Conservation (phyloP, 371 early-diverging fungal species). For the Syncephalastrum contaminatum region DNA sequence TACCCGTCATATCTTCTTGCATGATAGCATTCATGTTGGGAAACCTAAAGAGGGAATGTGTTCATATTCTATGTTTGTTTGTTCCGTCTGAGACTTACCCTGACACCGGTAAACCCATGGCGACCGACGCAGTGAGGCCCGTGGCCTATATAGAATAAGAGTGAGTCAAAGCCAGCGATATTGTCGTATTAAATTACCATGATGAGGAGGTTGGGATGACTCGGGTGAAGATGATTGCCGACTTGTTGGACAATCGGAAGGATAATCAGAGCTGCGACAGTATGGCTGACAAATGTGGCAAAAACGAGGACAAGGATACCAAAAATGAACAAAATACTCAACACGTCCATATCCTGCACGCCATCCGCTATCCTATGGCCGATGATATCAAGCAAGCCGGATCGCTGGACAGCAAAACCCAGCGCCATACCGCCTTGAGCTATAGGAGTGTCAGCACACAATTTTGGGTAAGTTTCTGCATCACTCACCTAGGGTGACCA, state of each 20-base stretch:
- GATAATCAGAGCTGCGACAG: conserved; percentile 83
- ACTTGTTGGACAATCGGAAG: conserved; percentile 75
- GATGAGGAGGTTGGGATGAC: conserved; percentile 81
- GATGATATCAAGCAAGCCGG: conserved; percentile 69
- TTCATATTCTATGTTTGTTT: not conserved
- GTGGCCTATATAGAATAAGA: conserved; percentile 33
- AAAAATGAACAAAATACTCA: conserved; percentile 65
- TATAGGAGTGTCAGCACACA: conserved; percentile 35
- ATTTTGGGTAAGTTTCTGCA: not conserved
- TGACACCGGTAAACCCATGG: conserved; percentile 93
- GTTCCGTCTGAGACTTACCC: conserved; percentile 33
- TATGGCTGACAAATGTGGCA: conserved; percentile 91
- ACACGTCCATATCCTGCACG: conserved; percentile 60
- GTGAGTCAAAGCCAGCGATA: not conserved
- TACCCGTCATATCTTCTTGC: conserved; percentile 89
- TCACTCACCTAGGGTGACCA: conserved; percentile 55
- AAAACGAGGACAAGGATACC: conserved; percentile 65
- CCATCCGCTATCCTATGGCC: conserved; percentile 51
- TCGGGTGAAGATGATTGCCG: conserved; percentile 62
- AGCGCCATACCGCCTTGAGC: conserved; percentile 93
- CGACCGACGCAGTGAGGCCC: conserved; percentile 72
- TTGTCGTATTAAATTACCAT: conserved; percentile 51
- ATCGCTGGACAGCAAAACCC: conserved; percentile 83
- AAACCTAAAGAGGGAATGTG: conserved; percentile 50
- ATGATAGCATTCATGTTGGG: conserved; percentile 96